A percentile compares a stretch with the other conserved stretches of the same genome.
Conservation (phyloP, 495 filamentous ascomycete genomes). For the Penicillium psychrofluorescens region DNA sequence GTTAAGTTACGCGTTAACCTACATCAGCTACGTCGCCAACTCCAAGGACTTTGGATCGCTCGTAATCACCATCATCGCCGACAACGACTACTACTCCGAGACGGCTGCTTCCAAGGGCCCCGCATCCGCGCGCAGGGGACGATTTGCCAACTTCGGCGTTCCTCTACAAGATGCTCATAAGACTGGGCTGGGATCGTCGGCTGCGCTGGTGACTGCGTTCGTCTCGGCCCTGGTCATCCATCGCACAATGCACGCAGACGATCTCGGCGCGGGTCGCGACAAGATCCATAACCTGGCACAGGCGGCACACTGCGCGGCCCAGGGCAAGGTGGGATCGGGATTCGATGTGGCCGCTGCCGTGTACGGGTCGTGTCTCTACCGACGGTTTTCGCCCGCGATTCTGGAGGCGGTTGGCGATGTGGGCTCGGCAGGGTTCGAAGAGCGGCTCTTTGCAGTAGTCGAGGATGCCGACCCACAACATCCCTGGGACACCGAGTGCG, state of each 20-base stretch:
- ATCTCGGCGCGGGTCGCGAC: constrained; percentile 45
- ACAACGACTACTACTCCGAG: constrained; percentile 94
- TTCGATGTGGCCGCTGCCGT: constrained; percentile 95
- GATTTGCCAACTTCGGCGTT: constrained; percentile 73
- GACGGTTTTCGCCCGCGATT: constrained; percentile 77
- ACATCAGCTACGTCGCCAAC: constrained; percentile 51
- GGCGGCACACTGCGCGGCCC: constrained; percentile 87
- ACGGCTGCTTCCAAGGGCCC: constrained; percentile 33
- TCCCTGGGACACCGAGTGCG: constrained; percentile 73
- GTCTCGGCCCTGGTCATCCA: constrained; percentile 69
- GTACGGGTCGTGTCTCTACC: constrained; percentile 84
- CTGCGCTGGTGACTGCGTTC: constrained; percentile 87
- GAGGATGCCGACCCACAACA: constrained; percentile 43
- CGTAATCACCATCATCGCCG: constrained; percentile 81
- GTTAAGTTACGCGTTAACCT: constrained; percentile 79
- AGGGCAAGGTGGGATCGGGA: constrained; percentile 92
- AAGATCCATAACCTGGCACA: constrained; percentile 88
- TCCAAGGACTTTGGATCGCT: constrained; percentile 55
- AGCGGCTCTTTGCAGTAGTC: constrained; percentile 55
- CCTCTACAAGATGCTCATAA: constrained; percentile 78
- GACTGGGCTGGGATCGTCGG: constrained; percentile 92
- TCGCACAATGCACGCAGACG: constrained; percentile 62
- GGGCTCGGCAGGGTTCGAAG: constrained; percentile 56
- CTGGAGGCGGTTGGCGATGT: constrained; percentile 58
- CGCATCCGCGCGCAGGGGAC: constrained; percentile 17